Evolutionary conservation across 129 eudicot genomes (phyloP).

Genomic region (Flaveria robusta): DNA sequence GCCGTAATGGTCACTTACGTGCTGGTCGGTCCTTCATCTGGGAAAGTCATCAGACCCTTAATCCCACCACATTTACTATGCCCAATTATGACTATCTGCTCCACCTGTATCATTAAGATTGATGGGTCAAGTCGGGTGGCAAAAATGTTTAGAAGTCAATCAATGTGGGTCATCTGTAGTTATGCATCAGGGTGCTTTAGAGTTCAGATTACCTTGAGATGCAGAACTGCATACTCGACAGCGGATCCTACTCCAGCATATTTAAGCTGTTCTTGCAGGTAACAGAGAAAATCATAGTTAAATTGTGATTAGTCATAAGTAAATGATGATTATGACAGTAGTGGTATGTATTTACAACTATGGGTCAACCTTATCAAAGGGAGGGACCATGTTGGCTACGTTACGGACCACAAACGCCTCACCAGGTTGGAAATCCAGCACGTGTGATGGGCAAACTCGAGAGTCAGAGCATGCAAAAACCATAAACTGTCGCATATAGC

Average conservation of each 20-base stretch:
- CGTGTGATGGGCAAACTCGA: conserved; percentile 95
- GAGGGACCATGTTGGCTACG: conserved; percentile 92
- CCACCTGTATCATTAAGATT: conserved; percentile 51
- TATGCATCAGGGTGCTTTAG: background rate
- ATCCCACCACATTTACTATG: conserved; percentile 98
- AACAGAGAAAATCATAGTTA: background rate
- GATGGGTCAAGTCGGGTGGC: background rate
- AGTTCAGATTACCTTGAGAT: conserved; percentile 69
- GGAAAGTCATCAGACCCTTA: conserved; percentile 94
- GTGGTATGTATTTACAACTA: conserved; percentile 11
- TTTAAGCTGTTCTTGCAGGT: conserved; percentile 47
- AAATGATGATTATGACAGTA: conserved; percentile 5
- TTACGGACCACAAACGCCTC: conserved; percentile 93
- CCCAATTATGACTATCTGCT: conserved; percentile 86
- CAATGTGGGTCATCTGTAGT: background rate
- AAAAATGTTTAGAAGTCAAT: background rate
- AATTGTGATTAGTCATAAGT: conserved; percentile 4
- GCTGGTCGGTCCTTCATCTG: conserved; percentile 56
- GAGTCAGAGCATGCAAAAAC: conserved; percentile 97
- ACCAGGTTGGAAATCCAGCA: conserved; percentile 82
- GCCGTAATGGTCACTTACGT: conserved; percentile 47
- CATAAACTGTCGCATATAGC: conserved; percentile 60
- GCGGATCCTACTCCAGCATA: conserved; percentile 92
- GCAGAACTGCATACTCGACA: conserved; percentile 93
- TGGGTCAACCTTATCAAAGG: conserved; percentile 66